Evolutionary conservation across 108 stramenopile genomes (phyloP), one percentile per base, ranked within the genome.

Genomic region (Nannochloropsis oceanica): DNA sequence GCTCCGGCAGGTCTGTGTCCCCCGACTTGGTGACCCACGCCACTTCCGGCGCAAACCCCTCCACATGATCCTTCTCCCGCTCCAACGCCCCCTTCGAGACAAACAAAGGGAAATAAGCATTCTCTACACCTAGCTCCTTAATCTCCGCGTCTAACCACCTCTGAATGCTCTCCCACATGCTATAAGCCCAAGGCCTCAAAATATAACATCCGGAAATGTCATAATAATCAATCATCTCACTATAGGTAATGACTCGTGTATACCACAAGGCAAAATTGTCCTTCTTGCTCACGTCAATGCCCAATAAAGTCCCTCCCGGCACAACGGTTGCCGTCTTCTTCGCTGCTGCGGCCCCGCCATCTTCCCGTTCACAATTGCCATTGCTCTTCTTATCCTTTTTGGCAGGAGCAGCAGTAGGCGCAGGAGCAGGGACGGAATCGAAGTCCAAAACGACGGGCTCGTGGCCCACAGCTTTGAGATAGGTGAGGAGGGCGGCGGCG

Each of bases 171-270:
- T 99, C 99, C 99, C 99, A 99, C 85, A 99, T 97, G 89, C 95
- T 94, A 91, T 95, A 99, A 24, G 94, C 93, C 97, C 97, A 98
- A 27, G 99, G 99, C 84, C 99, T 96, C 25, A 99, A 90, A 84
- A 99, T 97, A 91, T 98, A 99, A 87, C 99, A 99, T n/a, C 99
- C 99, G 80, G 93, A 93, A 84, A 99, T 97, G 85, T 98, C 96
- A 87, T 96, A 96, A 92, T 98, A 99, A 81, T 97, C 96, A 83
- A 99, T 99, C 97, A 99, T 98, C 91, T 99, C 99, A 20, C 94
- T 93, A 79, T 96, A 90, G 8, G 96, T 96, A 88, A 99, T 99
- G 26, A 98, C 97, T 90, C 97, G 94, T 81, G 95, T 90, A 89
- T 99, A 99, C 99, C 99, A 99, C 89, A 91, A 92, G 81, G 95